A percentile compares a stretch with the other conserved stretches of the same genome.
Evolutionary conservation across 441 rosid species (phyloP).

Genomic region (Metrosideros polymorpha): DNA sequence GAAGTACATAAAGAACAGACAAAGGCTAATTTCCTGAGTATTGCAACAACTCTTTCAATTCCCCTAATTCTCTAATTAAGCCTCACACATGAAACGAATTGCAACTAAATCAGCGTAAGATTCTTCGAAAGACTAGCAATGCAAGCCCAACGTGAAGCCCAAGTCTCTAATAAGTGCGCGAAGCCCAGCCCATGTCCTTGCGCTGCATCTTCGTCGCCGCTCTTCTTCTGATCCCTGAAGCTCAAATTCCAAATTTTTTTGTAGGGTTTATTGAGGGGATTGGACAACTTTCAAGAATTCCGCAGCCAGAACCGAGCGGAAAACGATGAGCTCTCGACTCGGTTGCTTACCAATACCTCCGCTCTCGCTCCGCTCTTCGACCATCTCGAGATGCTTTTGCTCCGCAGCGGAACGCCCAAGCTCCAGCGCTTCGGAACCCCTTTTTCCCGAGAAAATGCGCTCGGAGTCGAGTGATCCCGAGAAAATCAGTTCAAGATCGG

Average conservation of each 20-base stretch:
- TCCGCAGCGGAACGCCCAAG: slow-evolving; percentile 1
- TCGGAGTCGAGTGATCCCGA: slow-evolving; percentile 1
- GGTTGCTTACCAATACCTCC: slow-evolving; percentile 7
- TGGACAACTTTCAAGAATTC: not conserved
- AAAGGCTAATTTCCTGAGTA: not conserved
- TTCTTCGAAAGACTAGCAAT: not conserved
- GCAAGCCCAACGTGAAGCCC: not conserved
- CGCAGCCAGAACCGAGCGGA: not conserved
- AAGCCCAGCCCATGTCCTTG: not conserved
- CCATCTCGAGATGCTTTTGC: slow-evolving; percentile 20
- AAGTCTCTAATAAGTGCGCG: not conserved
- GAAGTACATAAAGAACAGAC: not conserved
- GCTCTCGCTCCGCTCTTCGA: slow-evolving; percentile 7
- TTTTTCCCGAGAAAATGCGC: slow-evolving; percentile 2
- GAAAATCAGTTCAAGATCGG: slow-evolving; percentile 5
- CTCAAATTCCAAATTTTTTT: not conserved
- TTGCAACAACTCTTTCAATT: not conserved
- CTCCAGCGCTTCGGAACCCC: slow-evolving; percentile 1
- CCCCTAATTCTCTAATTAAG: not conserved
- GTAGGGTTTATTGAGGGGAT: not conserved
- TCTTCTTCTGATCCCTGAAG: not conserved
- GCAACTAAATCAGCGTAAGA: not conserved
- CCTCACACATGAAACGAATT: not conserved
- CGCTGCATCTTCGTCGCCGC: not conserved
- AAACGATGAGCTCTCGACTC: slow-evolving; percentile 23